Conservation (phyloP, 805 yeast species). For the Sugiyamaella americana region DNA sequence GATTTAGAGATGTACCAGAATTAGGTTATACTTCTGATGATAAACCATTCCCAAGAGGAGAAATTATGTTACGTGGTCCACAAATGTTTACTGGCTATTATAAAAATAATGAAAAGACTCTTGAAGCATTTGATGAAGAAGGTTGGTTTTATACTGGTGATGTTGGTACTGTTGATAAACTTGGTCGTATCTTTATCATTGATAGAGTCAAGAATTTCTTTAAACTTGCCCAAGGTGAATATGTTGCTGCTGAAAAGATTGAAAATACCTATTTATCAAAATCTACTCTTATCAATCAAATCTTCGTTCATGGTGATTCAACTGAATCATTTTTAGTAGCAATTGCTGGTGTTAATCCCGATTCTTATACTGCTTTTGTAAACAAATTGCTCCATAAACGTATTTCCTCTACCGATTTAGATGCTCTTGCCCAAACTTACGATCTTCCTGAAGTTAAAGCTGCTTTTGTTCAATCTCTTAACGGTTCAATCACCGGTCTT, state of each 20-base stretch:
- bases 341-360: slow-evolving; percentile 55
- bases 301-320: slow-evolving; percentile 62
- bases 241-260: slow-evolving; percentile 69
- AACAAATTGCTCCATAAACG: slow-evolving; percentile 30
- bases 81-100: slow-evolving; percentile 53
- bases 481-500: slow-evolving; percentile 33
- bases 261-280: slow-evolving; percentile 56
- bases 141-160: slow-evolving; percentile 70
- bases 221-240: slow-evolving; percentile 61
- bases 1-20: slow-evolving; percentile 58
- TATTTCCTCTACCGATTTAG: slow-evolving; percentile 23
- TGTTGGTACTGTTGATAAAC: slow-evolving; percentile 45
- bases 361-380: slow-evolving; percentile 33
- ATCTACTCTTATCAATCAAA: slow-evolving; percentile 46
- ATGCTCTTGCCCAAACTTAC: slow-evolving; percentile 28
- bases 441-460: slow-evolving; percentile 34
- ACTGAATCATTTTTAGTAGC: slow-evolving; percentile 52
- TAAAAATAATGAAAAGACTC: slow-evolving; percentile 52
- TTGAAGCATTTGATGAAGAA: slow-evolving; percentile 44
- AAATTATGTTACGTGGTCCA: slow-evolving; percentile 58
- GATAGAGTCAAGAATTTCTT: slow-evolving; percentile 78
- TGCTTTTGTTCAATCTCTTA: slow-evolving; percentile 36
- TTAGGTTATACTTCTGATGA: slow-evolving; percentile 46
- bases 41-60: slow-evolving; percentile 49
- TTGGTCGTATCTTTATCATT: slow-evolving; percentile 54